Percentiles rank a stretch among this genome's conserved stretches.
These are phyloP conservation scores for Colletotrichum sp. DNA, from an alignment of 2,329 filamentous ascomycete species.

Conservation along the genomic window DNA sequence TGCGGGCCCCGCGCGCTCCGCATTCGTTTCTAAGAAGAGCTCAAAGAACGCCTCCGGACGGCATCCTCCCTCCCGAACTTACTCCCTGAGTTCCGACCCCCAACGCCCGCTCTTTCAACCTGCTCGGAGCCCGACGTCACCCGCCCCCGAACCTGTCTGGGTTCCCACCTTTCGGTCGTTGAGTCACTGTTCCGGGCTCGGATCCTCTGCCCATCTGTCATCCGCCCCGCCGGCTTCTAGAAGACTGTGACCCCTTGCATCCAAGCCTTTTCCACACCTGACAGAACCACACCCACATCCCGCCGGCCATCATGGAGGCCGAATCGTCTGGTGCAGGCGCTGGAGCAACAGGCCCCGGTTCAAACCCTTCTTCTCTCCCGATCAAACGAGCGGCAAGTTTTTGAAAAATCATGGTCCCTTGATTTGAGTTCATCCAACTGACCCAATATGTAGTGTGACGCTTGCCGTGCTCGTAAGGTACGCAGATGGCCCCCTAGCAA, in stretches of 20 bases:
- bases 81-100: background rate
- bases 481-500: background rate
- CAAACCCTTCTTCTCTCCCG: background rate
- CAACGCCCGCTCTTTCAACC: background rate
- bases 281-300: background rate
- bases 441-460: conserved; percentile 30
- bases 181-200: background rate
- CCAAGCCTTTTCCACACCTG: background rate
- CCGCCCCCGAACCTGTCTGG: background rate
- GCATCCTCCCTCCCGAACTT: background rate
- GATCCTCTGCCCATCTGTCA: background rate
- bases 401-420: background rate
- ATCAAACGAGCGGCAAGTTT: conserved; percentile 18
- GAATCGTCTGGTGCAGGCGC: background rate
- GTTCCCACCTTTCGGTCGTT: background rate
- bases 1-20: conserved; percentile 8
- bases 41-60: background rate
- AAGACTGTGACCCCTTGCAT: background rate
- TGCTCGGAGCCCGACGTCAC: background rate
- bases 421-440: background rate
- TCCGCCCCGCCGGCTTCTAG: background rate
- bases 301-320: background rate
- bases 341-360: background rate
- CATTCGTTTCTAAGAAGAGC: conserved; percentile 1
- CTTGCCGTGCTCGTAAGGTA: conserved; percentile 37